Percentiles rank a stretch among this genome's conserved stretches.
These are phyloP conservation scores for Monosporozyma siamensis DNA, from an alignment of 805 yeast species.

Conservation along the genomic window DNA sequence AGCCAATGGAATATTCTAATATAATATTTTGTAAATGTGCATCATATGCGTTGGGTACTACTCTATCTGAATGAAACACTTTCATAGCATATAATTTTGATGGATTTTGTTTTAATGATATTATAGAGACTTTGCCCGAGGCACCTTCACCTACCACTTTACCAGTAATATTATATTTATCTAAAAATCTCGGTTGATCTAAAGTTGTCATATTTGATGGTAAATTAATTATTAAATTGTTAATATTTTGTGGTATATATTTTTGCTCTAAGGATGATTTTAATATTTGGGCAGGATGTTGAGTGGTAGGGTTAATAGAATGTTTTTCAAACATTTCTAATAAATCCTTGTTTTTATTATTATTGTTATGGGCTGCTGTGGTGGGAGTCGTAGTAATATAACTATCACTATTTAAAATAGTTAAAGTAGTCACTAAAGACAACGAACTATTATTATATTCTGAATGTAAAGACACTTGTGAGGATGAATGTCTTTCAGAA, in stretches of 20 bases:
- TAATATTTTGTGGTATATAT: slow-evolving; percentile 33
- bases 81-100: slow-evolving; percentile 71
- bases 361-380: too few species aligned
- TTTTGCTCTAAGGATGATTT: slow-evolving; percentile 21
- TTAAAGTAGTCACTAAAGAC: not conserved
- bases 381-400: not conserved
- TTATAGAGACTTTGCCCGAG: slow-evolving; percentile 83
- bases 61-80: slow-evolving; percentile 39
- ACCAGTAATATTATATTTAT: slow-evolving; percentile 70
- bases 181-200: slow-evolving; percentile 29
- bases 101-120: slow-evolving; percentile 46
- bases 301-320: too few species aligned
- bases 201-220: not conserved
- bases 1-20: slow-evolving; percentile 76
- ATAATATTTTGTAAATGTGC: slow-evolving; percentile 64
- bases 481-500: not conserved
- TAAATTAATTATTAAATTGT: slow-evolving; percentile 1
- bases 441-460: slow-evolving; percentile 1
- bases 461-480: slow-evolving; percentile 4
- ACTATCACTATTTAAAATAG: not conserved
- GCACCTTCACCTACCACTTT: slow-evolving; percentile 84
- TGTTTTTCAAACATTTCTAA: not conserved
- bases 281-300: slow-evolving; percentile 25
- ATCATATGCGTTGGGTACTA: not conserved
- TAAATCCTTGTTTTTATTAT: too few species aligned